Base-by-base conservation (phyloP, 441 rosid species). In the Daphne laureola region DNA sequence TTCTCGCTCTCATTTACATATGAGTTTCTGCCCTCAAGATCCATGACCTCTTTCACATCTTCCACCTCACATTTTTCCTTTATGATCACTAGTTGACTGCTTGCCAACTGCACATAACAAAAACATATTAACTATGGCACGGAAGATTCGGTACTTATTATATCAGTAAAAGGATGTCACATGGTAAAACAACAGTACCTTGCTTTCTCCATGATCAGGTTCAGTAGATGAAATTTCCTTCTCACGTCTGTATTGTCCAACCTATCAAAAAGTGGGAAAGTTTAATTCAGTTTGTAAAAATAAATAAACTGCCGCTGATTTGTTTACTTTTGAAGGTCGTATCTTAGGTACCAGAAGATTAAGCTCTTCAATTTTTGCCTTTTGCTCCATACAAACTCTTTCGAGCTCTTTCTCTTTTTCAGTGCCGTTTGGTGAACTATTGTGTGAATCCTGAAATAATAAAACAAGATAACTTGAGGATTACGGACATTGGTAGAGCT, bases 361-460 rank as follows among this genome's bases (percentile, higher is more conserved):
- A 51, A 93, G 77, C 71, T 71, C 76, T 76, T 87, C 81, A 65
- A 93, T 87, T 77, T 77, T 79, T 59, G 90, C 86, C 59, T 84
- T 95, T 67, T 93, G 97, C 67, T 84, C 84, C 66, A 40, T 46
- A 61, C 95, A 89, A 56, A 81, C 18, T 17, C 26, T 74, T 82
- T 93, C 83, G 25, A 93, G 95, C 70, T 82, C 87, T 45, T 68
- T 64, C 67, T 60, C 82, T 67, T 72, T 80, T 57, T 65, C 72
- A 9, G 23, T 38, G 57, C 73, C 69, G 35, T 67, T 73, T 51
- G 50, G 62, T 54, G 43, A 53, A 51, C 68, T 66, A 41, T 65
- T 70, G 49, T 41, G 46, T 44, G 48, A 71, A 41, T 44, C 79
- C 97, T 90, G 80, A 48, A 60, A 27, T 9, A 63, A 54, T 58